Evolutionary conservation across 306 rosid genomes (phyloP), one percentile per base, ranked within the genome.

Genomic region (Citrullus mucosospermus): DNA sequence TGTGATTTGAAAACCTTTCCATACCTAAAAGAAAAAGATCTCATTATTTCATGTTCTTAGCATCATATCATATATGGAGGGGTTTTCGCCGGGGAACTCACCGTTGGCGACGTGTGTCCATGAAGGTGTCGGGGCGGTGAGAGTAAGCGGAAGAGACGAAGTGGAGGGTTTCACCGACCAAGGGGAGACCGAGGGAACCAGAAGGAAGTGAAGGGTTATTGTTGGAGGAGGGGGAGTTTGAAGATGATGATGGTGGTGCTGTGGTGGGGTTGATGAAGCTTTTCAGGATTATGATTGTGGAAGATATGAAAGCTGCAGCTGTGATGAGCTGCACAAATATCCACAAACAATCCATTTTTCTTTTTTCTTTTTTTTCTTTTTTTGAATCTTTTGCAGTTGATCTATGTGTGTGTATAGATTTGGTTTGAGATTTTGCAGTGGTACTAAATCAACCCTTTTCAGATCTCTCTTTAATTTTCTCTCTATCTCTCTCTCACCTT

Each of bases 1-100:
- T 95, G 99, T 6, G 97, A 92, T 14, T 90, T 89, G 89, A 95
- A 95, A 18, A 95, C 83, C 38, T 95, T 58, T 0, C 99, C 99
- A 89, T 86, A 92, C 72, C 95, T 90, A 72, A 2, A 73, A 20
- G 43, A 68, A 63, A 65, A 16, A 65, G 8, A 16, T 16, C 57
- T 1, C 43, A 16, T 36, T 0, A 16, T 65, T 38, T 9, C 72
- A 36, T 65, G 28, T 25, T 25, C 28, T 25, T 25, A 6, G 1
- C 51, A 46, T 25, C 28, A 25, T 25, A 25, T 25, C 8, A 39
- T 4, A 39, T 39, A 39, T 39, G 44, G 44, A 39, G 44, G 6
- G 6, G 5, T 39, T 39, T 39, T 32, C 44, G 5, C 44, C 1
- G 1, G 44, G 8, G 44, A 68, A 73, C 77, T 51, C 39, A 73